Evolutionary conservation across 306 rosid species (phyloP).

Genomic region (Castanea crenata): DNA sequence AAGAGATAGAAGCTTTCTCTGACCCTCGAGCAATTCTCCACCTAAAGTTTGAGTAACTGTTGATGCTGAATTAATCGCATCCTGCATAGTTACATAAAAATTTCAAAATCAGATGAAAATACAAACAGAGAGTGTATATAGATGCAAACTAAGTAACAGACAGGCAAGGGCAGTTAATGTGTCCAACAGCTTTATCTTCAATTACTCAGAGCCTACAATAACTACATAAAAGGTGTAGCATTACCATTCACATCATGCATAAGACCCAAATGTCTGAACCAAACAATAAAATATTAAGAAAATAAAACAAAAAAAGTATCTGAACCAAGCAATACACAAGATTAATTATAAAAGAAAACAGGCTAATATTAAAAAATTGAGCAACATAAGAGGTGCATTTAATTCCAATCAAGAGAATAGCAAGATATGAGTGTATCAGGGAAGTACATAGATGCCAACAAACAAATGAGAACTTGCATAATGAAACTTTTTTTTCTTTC

Average conservation of each 20-base stretch:
- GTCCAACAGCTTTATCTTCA: background rate
- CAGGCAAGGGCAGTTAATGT: background rate
- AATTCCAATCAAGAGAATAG: background rate
- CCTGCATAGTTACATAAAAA: conserved; percentile 44
- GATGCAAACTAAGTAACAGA: conserved; percentile 6
- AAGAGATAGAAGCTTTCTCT: conserved; percentile 75
- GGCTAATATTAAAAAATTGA: background rate
- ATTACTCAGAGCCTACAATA: too few species aligned
- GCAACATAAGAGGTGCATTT: background rate
- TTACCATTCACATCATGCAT: too few species aligned
- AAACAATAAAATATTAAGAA: too few species aligned
- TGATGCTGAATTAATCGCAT: conserved; percentile 78
- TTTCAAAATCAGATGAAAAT: background rate
- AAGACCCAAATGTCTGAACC: too few species aligned
- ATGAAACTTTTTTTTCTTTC: background rate
- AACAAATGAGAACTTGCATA: background rate
- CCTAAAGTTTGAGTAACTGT: conserved; percentile 75
- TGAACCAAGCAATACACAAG: background rate
- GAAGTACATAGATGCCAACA: background rate
- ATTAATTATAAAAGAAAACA: background rate
- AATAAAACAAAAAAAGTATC: too few species aligned
- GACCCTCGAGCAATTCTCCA: conserved; percentile 90
- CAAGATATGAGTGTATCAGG: background rate
- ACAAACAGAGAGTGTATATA: background rate
- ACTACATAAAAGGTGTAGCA: too few species aligned